These are phyloP conservation scores for Hygrocybe coccinea DNA, from an alignment of 768 basidiomycete genomes.

Conservation along the genomic window DNA sequence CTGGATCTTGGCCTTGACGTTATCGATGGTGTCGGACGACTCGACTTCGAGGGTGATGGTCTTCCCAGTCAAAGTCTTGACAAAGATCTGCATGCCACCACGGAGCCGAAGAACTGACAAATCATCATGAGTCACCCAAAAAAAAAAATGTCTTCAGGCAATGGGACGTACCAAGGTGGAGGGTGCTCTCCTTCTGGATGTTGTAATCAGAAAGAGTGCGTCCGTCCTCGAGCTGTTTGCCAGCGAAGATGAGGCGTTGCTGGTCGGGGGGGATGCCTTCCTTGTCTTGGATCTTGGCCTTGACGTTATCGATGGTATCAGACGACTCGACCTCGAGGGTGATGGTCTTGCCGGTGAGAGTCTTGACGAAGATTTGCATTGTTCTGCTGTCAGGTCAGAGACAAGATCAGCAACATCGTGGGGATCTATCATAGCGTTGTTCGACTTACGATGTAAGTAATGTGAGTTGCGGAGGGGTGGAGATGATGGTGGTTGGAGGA, in stretches of 20 bases:
- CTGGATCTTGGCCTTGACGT: conserved; percentile 1
- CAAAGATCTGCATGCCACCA: conserved; percentile 1
- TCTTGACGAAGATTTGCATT: conserved; percentile 63
- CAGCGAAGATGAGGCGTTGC: neutral
- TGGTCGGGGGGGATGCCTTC: conserved; percentile 32
- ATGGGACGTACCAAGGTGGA: neutral
- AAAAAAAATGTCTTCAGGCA: too few relatives aligned
- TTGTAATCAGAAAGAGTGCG: neutral
- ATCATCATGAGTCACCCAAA: too few relatives aligned
- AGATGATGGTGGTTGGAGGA: neutral
- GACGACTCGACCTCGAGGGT: conserved; percentile 1
- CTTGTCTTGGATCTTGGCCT: conserved; percentile 41
- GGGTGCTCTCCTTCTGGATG: neutral
- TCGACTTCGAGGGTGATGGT: neutral
- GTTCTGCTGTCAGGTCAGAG: neutral
- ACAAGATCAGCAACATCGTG: neutral
- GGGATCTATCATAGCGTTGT: neutral
- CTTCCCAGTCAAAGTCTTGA: neutral
- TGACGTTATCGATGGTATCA: neutral
- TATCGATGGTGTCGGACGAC: neutral
- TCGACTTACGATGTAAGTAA: neutral
- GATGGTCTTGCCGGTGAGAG: conserved; percentile 49
- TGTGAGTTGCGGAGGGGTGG: neutral
- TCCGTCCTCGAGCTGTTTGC: too few relatives aligned
- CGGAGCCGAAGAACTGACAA: neutral